Base-by-base conservation (phyloP, 208 protist species). In the Vickermania spadyakhi region DNA sequence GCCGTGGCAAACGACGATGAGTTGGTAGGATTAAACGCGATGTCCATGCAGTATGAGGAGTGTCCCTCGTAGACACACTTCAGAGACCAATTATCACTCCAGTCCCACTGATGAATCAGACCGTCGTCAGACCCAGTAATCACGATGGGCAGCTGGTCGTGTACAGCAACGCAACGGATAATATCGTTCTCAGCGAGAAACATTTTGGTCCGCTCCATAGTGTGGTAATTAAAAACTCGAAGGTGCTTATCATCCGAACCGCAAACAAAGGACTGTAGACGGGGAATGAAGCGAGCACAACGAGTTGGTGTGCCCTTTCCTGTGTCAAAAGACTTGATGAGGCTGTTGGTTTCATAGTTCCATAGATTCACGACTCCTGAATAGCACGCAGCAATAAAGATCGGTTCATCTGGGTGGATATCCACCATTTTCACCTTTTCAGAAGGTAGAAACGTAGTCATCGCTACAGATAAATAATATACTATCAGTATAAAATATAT, bases 181-280 rank as follows among this genome's bases (percentile, higher is more conserved):
- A 96, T 99, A 77, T 99, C 97, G 41, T 93, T 76, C 68, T 99
- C 97, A 3, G 97, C 98, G 60, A 98, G 96, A 62, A 99, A 98
- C 0, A 83, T 76, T 45, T 96, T 91, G 21, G 98, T 94, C 66
- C 97, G 97, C 71, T 99, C 97, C 86, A 97, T 98, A 21, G 97
- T 99, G 84, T 99, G 98, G 84, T 98, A 99, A 80, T 99, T 99
- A 79, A 97, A 99, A 42, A 99, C 93, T 26, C 95, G 84, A 29
- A 98, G 60, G 42, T 86, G 64, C 75, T 89, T 90, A 66, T 99
- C 97, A 69, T 99, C 98, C 1, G 93, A 78, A 41, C 97, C 98
- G 41, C 89, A 93, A 18, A 98, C 77, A 54, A 99, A 93, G 72
- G 96, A 98, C 66, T 98, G 89, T 77, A 99, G 95, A 3, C 96